Evolutionary conservation across 257 asterid species (phyloP), one percentile per base, ranked within the genome.

Genomic region (Datura wrightii): DNA sequence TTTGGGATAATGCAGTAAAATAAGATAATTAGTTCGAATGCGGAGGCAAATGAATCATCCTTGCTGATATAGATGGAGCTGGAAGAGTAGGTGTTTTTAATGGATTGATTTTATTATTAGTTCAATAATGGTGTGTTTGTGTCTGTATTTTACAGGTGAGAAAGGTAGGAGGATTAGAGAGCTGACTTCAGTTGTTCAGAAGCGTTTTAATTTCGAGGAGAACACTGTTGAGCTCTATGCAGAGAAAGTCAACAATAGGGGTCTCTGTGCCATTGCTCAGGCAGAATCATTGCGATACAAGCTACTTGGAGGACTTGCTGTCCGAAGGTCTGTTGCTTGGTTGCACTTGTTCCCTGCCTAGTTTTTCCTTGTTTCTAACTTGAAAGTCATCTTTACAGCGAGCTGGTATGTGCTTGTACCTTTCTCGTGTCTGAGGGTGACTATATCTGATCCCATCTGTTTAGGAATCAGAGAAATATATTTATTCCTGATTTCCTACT

Each of bases 241-340:
- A 5, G 97, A 93, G 94, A 87, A 91, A 85, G 97, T 93, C 67
- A 90, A 93, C 89, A 93, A 93, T 80, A 87, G 94, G 86, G 95
- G 95, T 34, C 87, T 93, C 15, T 92, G 97, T 82, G 95, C 97
- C 76, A 92, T 93, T 79, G 95, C 97, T 34, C 95, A 92, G 91
- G 95, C 94, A 4, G 95, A 93, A 91, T 93, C 97, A 5, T 71
- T 92, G 76, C 91, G 95, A 1, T 93, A 93, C 89, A 92, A 92
- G 91, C 93, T 93, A 54, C 97, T 93, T 79, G 97, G 94, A 79
- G 97, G 97, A 54, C 93, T 92, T 83, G 97, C 93, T 66, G 97
- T 92, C 67, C 87, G 97, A 44, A 92, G 95, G 94, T 93, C 84
- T 86, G 67, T 18, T 41, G 58, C 83, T 55, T 31, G 39, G 41